phyloP scores from a whole-genome alignment of 1,284 basidiomycete genomes.

The Tetrapyrgos nigripes region DNA sequence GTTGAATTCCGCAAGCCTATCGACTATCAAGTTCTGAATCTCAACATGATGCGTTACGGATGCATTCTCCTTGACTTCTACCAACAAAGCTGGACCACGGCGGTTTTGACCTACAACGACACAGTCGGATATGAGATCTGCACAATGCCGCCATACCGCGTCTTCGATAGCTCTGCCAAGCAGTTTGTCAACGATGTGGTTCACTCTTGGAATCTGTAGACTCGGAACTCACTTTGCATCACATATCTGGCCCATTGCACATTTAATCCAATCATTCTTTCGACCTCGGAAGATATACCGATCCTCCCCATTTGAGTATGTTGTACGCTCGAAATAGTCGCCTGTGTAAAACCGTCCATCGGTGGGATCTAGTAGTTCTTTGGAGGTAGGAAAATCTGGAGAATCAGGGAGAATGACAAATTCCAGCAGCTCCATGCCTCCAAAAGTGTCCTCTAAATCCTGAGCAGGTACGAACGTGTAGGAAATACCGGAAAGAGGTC shows the following conservation, averaged over 20 bases:
- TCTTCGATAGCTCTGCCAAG: conserved; percentile 1
- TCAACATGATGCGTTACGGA: not conserved
- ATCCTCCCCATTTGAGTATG: not conserved
- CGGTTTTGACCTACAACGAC: conserved; percentile 4
- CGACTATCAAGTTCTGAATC: not conserved
- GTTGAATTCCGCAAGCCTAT: not conserved
- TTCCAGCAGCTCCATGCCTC: not conserved
- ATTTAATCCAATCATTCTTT: conserved; percentile 6
- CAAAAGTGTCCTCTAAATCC: not conserved
- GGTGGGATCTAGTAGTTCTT: not conserved
- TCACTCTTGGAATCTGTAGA: not conserved
- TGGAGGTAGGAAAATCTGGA: not conserved
- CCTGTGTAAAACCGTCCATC: conserved; percentile 4
- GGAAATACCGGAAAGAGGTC: not conserved
- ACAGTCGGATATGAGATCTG: not conserved
- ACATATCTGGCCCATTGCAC: conserved; percentile 1
- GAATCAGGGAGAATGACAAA: conserved; percentile 1
- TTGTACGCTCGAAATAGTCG: not conserved
- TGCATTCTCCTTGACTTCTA: not conserved
- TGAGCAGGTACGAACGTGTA: not conserved
- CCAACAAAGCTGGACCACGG: not conserved
- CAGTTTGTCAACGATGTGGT: not conserved
- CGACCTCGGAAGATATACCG: not conserved
- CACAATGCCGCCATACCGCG: not conserved
- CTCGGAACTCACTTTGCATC: conserved; percentile 1